Percentiles rank a stretch among this genome's conserved stretches.
These are phyloP conservation scores for Podaxis carcinomalis DNA, from an alignment of 768 basidiomycete species.

Conservation along the genomic window DNA sequence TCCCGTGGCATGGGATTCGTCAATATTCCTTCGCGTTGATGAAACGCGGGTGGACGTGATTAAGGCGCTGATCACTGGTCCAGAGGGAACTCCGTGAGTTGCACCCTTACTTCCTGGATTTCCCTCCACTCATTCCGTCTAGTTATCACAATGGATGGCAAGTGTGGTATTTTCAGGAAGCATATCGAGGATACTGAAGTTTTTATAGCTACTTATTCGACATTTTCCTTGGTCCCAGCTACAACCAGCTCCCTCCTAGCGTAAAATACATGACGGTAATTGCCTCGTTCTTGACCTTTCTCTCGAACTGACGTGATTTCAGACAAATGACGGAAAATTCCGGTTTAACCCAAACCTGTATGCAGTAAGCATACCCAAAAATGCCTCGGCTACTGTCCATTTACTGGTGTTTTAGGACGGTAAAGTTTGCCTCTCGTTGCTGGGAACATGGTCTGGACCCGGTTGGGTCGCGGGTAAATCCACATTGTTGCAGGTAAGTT, in stretches of 20 bases:
- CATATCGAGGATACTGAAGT: constrained; percentile 23
- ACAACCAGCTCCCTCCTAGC: constrained; percentile 82
- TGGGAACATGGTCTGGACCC: constrained; percentile 92
- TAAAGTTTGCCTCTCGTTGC: constrained; percentile 88
- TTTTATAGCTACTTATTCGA: constrained; percentile 61
- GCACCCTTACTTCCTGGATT: not conserved
- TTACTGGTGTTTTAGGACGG: constrained; percentile 55
- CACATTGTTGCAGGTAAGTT: constrained; percentile 75
- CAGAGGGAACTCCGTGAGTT: constrained; percentile 88
- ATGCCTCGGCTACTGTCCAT: not conserved
- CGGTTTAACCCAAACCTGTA: constrained; percentile 95
- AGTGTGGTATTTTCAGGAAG: constrained; percentile 20
- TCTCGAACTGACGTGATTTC: not conserved
- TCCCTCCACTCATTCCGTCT: not conserved
- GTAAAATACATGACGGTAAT: constrained; percentile 61
- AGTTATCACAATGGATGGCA: constrained; percentile 93
- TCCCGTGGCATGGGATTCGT: constrained; percentile 94
- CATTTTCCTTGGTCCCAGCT: constrained; percentile 86
- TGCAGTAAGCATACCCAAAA: constrained; percentile 48
- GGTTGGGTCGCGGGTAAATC: constrained; percentile 92
- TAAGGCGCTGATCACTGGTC: constrained; percentile 89
- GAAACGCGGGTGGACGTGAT: constrained; percentile 90
- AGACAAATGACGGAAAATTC: constrained; percentile 86
- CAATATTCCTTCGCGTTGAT: constrained; percentile 89
- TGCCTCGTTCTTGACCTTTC: not conserved